phyloP scores from a whole-genome alignment of 2,329 filamentous ascomycete species.

The Penicillium fuscoglaucum region DNA sequence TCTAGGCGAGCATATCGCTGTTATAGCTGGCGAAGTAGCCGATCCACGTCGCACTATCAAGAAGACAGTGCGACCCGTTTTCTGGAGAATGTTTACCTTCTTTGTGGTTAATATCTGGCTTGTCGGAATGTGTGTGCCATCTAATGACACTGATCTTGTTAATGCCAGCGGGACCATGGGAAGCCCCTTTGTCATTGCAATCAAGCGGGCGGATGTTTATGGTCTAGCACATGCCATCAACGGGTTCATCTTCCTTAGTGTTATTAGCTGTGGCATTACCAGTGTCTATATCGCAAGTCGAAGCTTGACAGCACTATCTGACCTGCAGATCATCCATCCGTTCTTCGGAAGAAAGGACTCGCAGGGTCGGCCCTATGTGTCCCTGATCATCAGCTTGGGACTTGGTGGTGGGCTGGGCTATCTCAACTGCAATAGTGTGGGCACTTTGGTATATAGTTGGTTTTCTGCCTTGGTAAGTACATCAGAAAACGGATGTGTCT shows the following conservation, averaged over 20 bases:
- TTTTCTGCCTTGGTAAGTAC: constrained; percentile 31
- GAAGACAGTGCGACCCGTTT: constrained; percentile 33
- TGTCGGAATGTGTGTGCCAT: constrained; percentile 38
- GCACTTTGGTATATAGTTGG: constrained; percentile 34
- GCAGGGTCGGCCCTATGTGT: constrained; percentile 33
- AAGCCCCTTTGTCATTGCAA: constrained; percentile 35
- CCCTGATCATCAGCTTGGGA: constrained; percentile 28
- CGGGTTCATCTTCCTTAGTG: constrained; percentile 38
- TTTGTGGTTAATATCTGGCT: constrained; percentile 40
- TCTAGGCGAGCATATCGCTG: constrained; percentile 34
- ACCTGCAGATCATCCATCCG: constrained; percentile 28
- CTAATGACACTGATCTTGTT: constrained; percentile 30
- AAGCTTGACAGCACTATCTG: constrained; percentile 34
- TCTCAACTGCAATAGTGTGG: constrained; percentile 33
- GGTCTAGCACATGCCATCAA: constrained; percentile 36
- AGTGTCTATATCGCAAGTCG: constrained; percentile 38
- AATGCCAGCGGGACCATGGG: constrained; percentile 32
- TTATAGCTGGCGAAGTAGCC: constrained; percentile 36
- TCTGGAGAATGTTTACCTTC: constrained; percentile 39
- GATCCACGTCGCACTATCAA: constrained; percentile 34
- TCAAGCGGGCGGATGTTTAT: constrained; percentile 32
- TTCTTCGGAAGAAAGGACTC: constrained; percentile 26
- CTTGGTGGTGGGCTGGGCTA: constrained; percentile 38
- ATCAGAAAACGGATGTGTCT: no score
- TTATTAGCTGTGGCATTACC: constrained; percentile 38